Evolutionary conservation across 2,329 filamentous ascomycete genomes (phyloP).

Genomic region (Capronia epimyces): DNA sequence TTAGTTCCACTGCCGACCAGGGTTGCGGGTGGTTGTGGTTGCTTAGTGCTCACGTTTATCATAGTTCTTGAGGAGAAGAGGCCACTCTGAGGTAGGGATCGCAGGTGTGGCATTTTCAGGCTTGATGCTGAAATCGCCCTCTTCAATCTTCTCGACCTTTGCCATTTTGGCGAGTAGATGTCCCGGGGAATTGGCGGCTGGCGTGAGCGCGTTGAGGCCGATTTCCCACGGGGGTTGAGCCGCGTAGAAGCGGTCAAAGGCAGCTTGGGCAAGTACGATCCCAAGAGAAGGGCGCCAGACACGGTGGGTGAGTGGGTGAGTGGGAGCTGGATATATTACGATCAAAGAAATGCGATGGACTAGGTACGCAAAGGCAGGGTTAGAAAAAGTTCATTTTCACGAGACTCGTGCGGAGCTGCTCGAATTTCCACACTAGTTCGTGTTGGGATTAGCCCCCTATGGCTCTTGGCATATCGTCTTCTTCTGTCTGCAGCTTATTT

Average conservation of each 20-base stretch:
- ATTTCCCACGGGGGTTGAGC: neutral
- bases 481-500: neutral
- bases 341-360: neutral
- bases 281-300: neutral
- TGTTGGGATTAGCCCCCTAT: neutral
- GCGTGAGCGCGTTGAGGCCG: neutral
- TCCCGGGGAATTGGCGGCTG: constrained; percentile 4
- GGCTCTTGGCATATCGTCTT: constrained; percentile 6
- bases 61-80: constrained; percentile 92
- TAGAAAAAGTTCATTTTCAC: constrained; percentile 11
- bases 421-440: constrained; percentile 1
- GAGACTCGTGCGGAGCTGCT: constrained; percentile 7
- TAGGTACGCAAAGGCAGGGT: neutral
- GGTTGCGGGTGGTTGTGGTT: constrained; percentile 23
- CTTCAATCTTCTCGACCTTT: constrained; percentile 46
- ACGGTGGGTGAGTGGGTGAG: neutral
- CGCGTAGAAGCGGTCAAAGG: neutral
- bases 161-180: constrained; percentile 21
- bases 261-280: neutral
- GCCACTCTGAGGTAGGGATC: constrained; percentile 84
- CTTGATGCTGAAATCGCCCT: constrained; percentile 75
- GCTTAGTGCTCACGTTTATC: constrained; percentile 66
- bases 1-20: constrained; percentile 3
- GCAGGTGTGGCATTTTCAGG: constrained; percentile 73
- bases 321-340: neutral